phyloP scores from a whole-genome alignment of 1,284 basidiomycete genomes.

The Pholiota adiposa region DNA sequence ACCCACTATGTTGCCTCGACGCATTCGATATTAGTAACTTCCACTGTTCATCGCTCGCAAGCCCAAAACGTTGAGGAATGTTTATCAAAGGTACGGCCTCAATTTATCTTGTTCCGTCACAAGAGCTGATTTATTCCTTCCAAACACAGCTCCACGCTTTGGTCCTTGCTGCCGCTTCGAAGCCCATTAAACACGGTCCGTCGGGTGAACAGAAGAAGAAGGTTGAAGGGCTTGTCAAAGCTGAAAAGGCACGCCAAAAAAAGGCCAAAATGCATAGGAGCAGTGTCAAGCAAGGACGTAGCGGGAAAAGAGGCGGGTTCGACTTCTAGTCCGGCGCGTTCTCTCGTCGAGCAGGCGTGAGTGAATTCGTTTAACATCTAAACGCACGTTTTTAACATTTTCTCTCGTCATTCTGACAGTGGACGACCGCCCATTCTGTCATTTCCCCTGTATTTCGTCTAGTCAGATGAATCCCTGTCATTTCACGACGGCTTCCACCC shows the following conservation, averaged over 20 bases:
- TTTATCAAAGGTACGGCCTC: constrained; percentile 59
- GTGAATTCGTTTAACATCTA: no score
- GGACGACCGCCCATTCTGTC: no score
- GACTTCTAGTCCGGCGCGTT: constrained; percentile 14
- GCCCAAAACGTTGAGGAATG: constrained; percentile 75
- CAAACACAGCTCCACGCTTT: constrained; percentile 22
- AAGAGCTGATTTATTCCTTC: neutral
- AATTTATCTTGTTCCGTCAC: neutral
- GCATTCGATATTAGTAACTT: constrained; percentile 67
- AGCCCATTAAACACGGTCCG: constrained; percentile 18
- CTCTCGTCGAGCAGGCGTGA: neutral
- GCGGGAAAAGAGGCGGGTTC: constrained; percentile 16
- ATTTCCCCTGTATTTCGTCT: no score
- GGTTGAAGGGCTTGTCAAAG: constrained; percentile 21
- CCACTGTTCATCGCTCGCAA: constrained; percentile 72
- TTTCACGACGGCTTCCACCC: no score
- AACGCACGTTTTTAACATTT: no score
- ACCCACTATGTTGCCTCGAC: constrained; percentile 68
- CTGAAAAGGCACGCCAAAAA: constrained; percentile 24
- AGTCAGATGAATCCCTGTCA: no score
- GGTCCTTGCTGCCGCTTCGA: constrained; percentile 21
- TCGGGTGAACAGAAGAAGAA: constrained; percentile 27
- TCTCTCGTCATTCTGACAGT: no score
- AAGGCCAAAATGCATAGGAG: constrained; percentile 27
- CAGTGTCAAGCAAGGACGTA: constrained; percentile 25